Evolutionary conservation across 2,329 filamentous ascomycete species (phyloP).

Genomic region (Tolypocladium inflatum): DNA sequence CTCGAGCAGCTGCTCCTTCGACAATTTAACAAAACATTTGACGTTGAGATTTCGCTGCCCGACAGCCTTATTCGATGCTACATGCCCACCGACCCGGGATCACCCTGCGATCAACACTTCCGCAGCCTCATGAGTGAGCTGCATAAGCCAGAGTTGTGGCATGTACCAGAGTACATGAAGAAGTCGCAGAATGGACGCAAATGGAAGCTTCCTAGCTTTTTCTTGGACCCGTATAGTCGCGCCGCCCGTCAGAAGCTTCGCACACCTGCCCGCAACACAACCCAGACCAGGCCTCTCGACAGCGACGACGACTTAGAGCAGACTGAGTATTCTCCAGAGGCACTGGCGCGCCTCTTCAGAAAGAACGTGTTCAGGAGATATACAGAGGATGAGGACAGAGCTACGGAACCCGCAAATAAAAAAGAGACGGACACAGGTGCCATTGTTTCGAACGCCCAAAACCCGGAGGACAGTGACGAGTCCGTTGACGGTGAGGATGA

Average conservation of each 20-base stretch:
- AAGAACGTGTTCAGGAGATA: background rate
- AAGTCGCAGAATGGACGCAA: background rate
- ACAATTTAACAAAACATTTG: background rate
- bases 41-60: constrained; percentile 1
- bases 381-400: background rate
- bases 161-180: background rate
- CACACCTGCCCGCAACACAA: background rate
- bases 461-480: background rate
- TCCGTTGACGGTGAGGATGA: background rate
- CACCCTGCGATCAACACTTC: background rate
- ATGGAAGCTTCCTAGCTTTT: background rate
- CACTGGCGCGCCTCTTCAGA: background rate
- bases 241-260: background rate
- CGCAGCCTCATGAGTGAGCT: background rate
- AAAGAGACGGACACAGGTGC: background rate
- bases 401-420: background rate
- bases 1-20: background rate
- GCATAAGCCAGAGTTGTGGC: background rate
- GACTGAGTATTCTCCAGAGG: background rate
- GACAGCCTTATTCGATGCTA: constrained; percentile 2
- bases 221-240: background rate
- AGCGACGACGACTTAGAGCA: background rate
- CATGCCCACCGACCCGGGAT: background rate
- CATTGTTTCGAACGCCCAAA: background rate
- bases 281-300: background rate